A percentile compares a stretch with the other conserved stretches of the same genome.
phyloP scores from a whole-genome alignment of 768 basidiomycete species.

The Boletus sensibilis region DNA sequence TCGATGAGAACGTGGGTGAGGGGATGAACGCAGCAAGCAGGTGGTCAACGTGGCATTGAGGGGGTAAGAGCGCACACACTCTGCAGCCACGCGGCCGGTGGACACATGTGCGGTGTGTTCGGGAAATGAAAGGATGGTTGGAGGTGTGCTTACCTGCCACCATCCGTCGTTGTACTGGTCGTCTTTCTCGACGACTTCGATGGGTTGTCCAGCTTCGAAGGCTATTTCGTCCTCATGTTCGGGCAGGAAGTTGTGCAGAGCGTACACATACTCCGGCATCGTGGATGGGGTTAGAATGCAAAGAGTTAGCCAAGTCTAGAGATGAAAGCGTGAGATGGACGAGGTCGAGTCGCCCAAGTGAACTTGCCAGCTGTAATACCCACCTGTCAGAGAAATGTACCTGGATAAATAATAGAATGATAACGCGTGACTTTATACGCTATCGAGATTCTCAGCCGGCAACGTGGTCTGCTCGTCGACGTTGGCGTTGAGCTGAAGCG shows the following conservation, averaged over 20 bases:
- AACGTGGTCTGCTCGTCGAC: constrained; percentile 10
- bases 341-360: neutral
- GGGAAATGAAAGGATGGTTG: constrained; percentile 6
- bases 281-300: constrained; percentile 4
- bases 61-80: neutral
- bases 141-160: constrained; percentile 66
- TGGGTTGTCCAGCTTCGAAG: constrained; percentile 81
- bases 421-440: neutral
- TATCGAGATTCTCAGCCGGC: constrained; percentile 3
- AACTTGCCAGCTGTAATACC: neutral
- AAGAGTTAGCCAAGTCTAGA: neutral
- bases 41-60: constrained; percentile 5
- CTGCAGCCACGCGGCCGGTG: constrained; percentile 7
- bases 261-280: constrained; percentile 86
- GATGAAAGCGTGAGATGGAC: neutral
- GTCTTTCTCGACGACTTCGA: constrained; percentile 91
- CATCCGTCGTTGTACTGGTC: constrained; percentile 93
- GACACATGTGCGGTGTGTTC: constrained; percentile 4
- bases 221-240: constrained; percentile 93
- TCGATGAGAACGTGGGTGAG: constrained; percentile 18
- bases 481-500: constrained; percentile 16
- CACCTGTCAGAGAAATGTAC: neutral
- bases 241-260: constrained; percentile 82
- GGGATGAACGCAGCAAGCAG: constrained; percentile 3
- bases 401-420: constrained; percentile 1